Evolutionary conservation across 2,329 filamentous ascomycete species (phyloP).

Genomic region (Stagonosporopsis rhizophila): DNA sequence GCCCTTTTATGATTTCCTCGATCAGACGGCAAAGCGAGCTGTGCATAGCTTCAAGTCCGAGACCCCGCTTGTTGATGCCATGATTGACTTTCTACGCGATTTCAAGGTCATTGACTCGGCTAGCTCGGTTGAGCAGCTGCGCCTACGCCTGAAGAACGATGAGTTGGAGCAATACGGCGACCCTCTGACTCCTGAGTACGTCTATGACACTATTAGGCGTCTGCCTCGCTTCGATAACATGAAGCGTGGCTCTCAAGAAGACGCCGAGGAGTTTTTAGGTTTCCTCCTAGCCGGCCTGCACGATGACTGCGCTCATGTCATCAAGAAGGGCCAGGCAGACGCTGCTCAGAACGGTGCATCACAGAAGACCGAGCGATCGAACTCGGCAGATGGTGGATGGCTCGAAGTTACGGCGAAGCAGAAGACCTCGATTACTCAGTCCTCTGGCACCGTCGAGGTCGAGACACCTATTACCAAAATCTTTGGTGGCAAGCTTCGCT

Average conservation of each 20-base stretch:
- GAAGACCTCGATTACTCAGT: constrained; percentile 82
- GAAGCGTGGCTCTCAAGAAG: constrained; percentile 96
- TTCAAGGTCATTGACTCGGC: constrained; percentile 87
- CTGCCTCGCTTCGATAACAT: constrained; percentile 90
- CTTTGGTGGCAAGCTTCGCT: constrained; percentile 89
- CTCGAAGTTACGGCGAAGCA: constrained; percentile 93
- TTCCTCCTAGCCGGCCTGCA: constrained; percentile 92
- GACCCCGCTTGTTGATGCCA: constrained; percentile 90
- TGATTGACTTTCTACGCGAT: constrained; percentile 97
- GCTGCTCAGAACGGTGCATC: constrained; percentile 47
- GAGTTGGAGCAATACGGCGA: constrained; percentile 92
- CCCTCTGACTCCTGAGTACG: constrained; percentile 89
- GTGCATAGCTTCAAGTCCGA: constrained; percentile 94
- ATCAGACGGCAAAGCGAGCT: constrained; percentile 82
- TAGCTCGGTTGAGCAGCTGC: constrained; percentile 74
- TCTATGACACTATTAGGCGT: constrained; percentile 89
- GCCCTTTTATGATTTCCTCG: constrained; percentile 93
- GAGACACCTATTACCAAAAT: constrained; percentile 92
- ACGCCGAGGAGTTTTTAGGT: constrained; percentile 95
- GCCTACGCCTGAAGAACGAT: constrained; percentile 75
- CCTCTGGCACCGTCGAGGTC: constrained; percentile 74
- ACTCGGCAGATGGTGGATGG: constrained; percentile 73
- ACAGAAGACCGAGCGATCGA: constrained; percentile 54
- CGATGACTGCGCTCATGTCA: constrained; percentile 85
- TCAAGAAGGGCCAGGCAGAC: constrained; percentile 60